These are phyloP conservation scores for Picea abies DNA, from an alignment of 83 land plant genomes.

Conservation along the genomic window DNA sequence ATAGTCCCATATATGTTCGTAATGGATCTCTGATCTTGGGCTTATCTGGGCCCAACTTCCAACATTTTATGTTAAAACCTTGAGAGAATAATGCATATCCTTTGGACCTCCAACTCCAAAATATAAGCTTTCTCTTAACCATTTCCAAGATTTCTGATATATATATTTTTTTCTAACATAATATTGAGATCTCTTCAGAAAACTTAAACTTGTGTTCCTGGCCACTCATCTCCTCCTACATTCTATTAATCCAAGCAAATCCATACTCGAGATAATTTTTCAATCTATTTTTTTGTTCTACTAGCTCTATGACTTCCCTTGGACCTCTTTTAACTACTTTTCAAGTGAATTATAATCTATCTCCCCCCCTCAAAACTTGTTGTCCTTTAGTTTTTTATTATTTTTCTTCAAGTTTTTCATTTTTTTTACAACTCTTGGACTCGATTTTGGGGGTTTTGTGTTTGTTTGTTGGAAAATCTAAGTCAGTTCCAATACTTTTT, in stretches of 20 bases:
- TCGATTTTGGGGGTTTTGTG: conserved; percentile 9
- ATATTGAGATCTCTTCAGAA: conserved; percentile 6
- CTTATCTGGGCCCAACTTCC: conserved; percentile 8
- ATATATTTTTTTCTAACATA: neutral
- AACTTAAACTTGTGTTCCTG: conserved; percentile 1
- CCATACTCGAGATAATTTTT: conserved; percentile 14
- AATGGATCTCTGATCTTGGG: conserved; percentile 16
- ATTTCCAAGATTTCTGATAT: conserved; percentile 12
- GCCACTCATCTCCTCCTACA: conserved; percentile 11
- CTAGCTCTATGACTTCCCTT: conserved; percentile 11
- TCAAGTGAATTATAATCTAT: conserved; percentile 11
- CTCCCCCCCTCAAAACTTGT: neutral
- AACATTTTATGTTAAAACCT: conserved; percentile 13
- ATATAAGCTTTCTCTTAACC: conserved; percentile 9
- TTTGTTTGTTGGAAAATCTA: neutral
- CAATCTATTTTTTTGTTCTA: conserved; percentile 9
- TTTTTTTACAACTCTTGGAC: conserved; percentile 7
- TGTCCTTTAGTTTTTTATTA: conserved; percentile 9
- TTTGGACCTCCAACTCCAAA: conserved; percentile 7
- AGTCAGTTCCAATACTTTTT: conserved; percentile 1
- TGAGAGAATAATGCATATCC: neutral
- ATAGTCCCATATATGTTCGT: neutral
- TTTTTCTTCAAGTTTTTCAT: conserved; percentile 6
- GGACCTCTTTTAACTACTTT: conserved; percentile 14
- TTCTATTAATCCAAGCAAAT: conserved; percentile 13